Evolutionary conservation across 441 rosid genomes (phyloP).

Genomic region (Populus trichocarpa): DNA sequence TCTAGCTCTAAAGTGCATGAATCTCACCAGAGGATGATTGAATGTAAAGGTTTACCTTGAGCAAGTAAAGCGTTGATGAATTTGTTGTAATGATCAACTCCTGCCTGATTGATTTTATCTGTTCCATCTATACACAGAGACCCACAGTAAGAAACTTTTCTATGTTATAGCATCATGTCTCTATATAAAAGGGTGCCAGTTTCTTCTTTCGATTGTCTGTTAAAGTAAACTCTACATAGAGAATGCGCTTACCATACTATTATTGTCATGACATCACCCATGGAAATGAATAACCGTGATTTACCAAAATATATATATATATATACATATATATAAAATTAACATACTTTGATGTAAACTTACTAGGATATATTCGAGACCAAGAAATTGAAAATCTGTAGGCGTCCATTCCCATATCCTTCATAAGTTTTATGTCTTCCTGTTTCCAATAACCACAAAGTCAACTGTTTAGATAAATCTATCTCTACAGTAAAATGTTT

Average conservation of each 20-base stretch:
- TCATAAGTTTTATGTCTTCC: conserved; percentile 34
- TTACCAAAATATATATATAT: not conserved
- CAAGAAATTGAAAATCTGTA: conserved; percentile 38
- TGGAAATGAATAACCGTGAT: not conserved
- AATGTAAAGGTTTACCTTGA: conserved; percentile 26
- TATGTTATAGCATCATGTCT: not conserved
- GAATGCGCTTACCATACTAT: not conserved
- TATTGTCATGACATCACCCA: not conserved
- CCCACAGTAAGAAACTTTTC: not conserved
- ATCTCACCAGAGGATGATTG: conserved; percentile 2
- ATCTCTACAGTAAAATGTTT: not conserved
- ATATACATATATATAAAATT: not conserved
- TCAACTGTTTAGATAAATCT: not conserved
- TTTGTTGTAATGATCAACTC: conserved; percentile 33
- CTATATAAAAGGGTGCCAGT: not conserved
- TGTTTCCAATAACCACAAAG: conserved; percentile 8
- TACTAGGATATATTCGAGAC: conserved; percentile 36
- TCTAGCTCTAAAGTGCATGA: not conserved
- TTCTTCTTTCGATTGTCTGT: not conserved
- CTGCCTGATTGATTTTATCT: conserved; percentile 78
- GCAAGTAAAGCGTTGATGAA: conserved; percentile 46
- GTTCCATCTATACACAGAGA: conserved; percentile 50
- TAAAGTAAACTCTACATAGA: not conserved
- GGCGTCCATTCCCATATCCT: conserved; percentile 40
- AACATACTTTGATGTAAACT: not conserved